These are phyloP conservation scores for Trichothecium sympodiale DNA, from an alignment of 2,329 filamentous ascomycete species.

Conservation along the genomic window DNA sequence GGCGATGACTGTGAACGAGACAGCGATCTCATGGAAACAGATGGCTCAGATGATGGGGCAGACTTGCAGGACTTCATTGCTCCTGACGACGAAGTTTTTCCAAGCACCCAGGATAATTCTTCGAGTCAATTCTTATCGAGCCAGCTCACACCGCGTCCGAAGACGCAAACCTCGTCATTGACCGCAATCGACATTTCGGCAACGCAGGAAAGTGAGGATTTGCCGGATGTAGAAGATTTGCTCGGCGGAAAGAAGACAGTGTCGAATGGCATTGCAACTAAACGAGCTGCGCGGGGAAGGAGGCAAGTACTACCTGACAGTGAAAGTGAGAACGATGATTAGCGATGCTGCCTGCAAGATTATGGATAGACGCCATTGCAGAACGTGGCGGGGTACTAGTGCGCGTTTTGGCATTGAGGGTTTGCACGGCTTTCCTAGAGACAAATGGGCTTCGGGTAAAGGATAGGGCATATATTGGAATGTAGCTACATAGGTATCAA, in stretches of 20 bases:
- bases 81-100: slow-evolving; percentile 30
- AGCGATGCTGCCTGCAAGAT: too few species aligned
- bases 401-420: too few species aligned
- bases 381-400: too few species aligned
- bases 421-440: too few species aligned
- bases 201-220: slow-evolving; percentile 29
- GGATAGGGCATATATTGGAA: too few species aligned
- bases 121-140: slow-evolving; percentile 13
- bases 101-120: slow-evolving; percentile 22
- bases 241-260: slow-evolving; percentile 9
- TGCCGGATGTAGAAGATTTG: slow-evolving; percentile 21
- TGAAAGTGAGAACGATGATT: slow-evolving; percentile 6
- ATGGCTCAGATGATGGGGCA: slow-evolving; percentile 35
- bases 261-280: not conserved
- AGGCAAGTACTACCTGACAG: slow-evolving; percentile 7
- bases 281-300: not conserved
- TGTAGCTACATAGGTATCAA: too few species aligned
- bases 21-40: slow-evolving; percentile 33
- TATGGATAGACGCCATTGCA: too few species aligned
- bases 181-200: slow-evolving; percentile 25
- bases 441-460: too few species aligned
- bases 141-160: slow-evolving; percentile 8
- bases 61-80: slow-evolving; percentile 49
- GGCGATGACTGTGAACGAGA: slow-evolving; percentile 41
- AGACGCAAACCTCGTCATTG: slow-evolving; percentile 20